These are phyloP conservation scores for Oryza glumipatula DNA, from an alignment of 176 grass and related monocot species.

Conservation along the genomic window DNA sequence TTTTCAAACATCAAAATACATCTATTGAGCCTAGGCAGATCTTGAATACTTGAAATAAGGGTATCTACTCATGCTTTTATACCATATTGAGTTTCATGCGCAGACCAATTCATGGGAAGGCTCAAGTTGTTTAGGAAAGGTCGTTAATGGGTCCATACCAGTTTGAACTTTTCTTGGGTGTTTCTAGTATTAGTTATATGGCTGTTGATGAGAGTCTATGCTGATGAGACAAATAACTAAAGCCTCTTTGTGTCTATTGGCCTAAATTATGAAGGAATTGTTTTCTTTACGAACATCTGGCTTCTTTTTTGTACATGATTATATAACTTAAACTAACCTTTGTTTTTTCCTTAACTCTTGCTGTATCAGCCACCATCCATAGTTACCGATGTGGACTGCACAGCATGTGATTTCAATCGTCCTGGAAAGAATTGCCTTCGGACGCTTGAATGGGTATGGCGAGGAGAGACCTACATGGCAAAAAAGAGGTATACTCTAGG, in stretches of 20 bases:
- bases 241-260: not conserved
- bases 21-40: not conserved
- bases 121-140: conserved; percentile 18
- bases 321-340: conserved; percentile 25
- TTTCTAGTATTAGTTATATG: conserved; percentile 35
- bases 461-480: conserved; percentile 91
- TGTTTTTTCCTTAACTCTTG: conserved; percentile 11
- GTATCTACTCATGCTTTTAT: not conserved
- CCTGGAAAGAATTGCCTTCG: conserved; percentile 96
- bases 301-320: conserved; percentile 17
- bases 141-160: not conserved
- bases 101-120: conserved; percentile 23
- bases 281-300: conserved; percentile 16
- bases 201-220: conserved; percentile 18
- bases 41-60: conserved; percentile 28
- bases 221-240: conserved; percentile 17
- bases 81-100: not conserved
- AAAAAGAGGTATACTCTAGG: conserved; percentile 70
- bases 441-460: conserved; percentile 98
- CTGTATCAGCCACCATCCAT: conserved; percentile 87
- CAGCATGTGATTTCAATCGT: conserved; percentile 97
- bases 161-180: not conserved
- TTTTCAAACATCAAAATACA: too few species aligned
- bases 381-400: conserved; percentile 96
- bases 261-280: conserved; percentile 23